Conservation (phyloP, 805 yeast genomes). For the Hagleromyces aurorensis region DNA sequence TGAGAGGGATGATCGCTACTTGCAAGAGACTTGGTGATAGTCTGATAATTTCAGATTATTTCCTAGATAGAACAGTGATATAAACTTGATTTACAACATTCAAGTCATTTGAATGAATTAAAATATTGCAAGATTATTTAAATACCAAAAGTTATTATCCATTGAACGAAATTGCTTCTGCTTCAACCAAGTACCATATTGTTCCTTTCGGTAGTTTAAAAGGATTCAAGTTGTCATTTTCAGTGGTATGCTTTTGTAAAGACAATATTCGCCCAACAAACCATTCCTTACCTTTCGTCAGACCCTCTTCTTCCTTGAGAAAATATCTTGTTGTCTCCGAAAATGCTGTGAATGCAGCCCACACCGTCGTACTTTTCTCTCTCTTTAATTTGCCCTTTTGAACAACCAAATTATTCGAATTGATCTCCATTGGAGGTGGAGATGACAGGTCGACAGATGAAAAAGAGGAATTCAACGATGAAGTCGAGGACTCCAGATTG, state of each 20-base stretch:
- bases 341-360: constrained; percentile 89
- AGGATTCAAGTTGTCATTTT: constrained; percentile 46
- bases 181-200: constrained; percentile 57
- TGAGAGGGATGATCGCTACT: constrained; percentile 59
- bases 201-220: constrained; percentile 55
- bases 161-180: constrained; percentile 30
- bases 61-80: neutral
- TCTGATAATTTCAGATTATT: too few species aligned
- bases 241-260: constrained; percentile 49
- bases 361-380: constrained; percentile 40
- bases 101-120: too few species aligned
- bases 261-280: constrained; percentile 60
- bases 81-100: too few species aligned
- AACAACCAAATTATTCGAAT: constrained; percentile 9
- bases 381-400: constrained; percentile 9
- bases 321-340: constrained; percentile 77
- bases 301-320: constrained; percentile 39
- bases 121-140: too few species aligned
- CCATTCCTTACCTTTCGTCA: constrained; percentile 59
- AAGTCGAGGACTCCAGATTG: constrained; percentile 13
- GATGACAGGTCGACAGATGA: constrained; percentile 30
- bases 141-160: too few species aligned
- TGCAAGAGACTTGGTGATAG: constrained; percentile 82
- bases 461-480: constrained; percentile 29
- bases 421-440: constrained; percentile 24